Conservation (phyloP, 2,329 filamentous ascomycete genomes). For the Lanzia echinophila region DNA sequence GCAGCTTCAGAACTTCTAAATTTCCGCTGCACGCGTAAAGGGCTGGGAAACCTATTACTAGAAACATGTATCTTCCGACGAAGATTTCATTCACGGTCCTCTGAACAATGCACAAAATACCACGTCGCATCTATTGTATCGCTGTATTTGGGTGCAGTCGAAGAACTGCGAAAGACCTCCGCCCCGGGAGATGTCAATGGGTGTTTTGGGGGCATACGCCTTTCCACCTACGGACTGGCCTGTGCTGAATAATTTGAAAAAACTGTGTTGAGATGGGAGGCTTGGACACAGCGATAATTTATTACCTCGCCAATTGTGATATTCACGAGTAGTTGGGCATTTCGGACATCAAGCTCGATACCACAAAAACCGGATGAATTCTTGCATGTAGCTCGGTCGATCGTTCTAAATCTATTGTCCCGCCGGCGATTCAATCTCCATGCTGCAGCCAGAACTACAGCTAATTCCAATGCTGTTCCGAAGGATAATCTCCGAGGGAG, state of each 20-base stretch:
- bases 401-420: constrained; percentile 10
- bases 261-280: constrained; percentile 37
- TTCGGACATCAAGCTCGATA: constrained; percentile 36
- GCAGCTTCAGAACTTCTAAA: constrained; percentile 49
- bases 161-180: constrained; percentile 45
- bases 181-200: not conserved
- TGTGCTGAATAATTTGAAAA: constrained; percentile 38
- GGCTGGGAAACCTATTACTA: constrained; percentile 47
- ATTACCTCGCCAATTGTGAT: constrained; percentile 50
- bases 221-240: constrained; percentile 51
- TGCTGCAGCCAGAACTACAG: constrained; percentile 13
- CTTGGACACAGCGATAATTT: constrained; percentile 51
- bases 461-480: not conserved
- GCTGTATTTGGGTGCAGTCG: constrained; percentile 50
- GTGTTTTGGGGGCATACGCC: not conserved
- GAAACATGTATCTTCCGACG: constrained; percentile 42
- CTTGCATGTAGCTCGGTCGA: constrained; percentile 38
- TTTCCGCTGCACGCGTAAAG: constrained; percentile 39
- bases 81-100: constrained; percentile 26
- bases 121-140: constrained; percentile 31
- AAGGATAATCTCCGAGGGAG: not conserved
- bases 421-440: not conserved
- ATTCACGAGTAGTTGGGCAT: constrained; percentile 40
- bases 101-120: constrained; percentile 11
- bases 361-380: constrained; percentile 37